phyloP scores from a whole-genome alignment of 352 stramenopile genomes.

The Pythium oligandrum region DNA sequence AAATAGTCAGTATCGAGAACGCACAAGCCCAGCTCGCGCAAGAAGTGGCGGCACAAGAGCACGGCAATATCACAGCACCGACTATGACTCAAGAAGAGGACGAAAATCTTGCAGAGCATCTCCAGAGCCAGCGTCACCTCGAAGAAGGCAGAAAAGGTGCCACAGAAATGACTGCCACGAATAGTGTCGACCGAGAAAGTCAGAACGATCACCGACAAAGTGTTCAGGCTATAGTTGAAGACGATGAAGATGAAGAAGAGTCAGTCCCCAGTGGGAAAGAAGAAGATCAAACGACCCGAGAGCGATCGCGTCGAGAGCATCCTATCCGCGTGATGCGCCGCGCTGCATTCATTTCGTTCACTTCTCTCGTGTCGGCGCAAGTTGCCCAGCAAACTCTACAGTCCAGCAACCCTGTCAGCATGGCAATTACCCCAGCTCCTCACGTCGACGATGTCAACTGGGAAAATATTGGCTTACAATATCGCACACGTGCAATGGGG shows the following conservation, averaged over 20 bases:
- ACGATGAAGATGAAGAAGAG: background rate
- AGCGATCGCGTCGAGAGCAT: slow-evolving; percentile 36
- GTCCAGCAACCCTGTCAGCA: slow-evolving; percentile 42
- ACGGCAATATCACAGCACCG: slow-evolving; percentile 10
- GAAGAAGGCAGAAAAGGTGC: no score
- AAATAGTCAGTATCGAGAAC: slow-evolving; percentile 61
- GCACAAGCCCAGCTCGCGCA: slow-evolving; percentile 43
- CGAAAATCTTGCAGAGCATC: background rate
- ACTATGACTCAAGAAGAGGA: slow-evolving; percentile 13
- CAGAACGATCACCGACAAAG: no score
- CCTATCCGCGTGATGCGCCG: slow-evolving; percentile 62
- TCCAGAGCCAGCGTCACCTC: background rate
- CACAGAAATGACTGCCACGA: no score
- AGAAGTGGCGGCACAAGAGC: slow-evolving; percentile 29
- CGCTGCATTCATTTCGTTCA: slow-evolving; percentile 75
- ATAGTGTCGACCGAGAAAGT: no score
- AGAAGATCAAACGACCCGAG: slow-evolving; percentile 44
- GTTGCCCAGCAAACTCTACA: slow-evolving; percentile 69
- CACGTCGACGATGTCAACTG: slow-evolving; percentile 70
- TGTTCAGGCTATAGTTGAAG: no score
- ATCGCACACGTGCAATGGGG: slow-evolving; percentile 42
- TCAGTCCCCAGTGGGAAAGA: slow-evolving; percentile 23
- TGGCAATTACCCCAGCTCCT: slow-evolving; percentile 49
- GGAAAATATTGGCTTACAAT: slow-evolving; percentile 62
- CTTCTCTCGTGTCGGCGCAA: slow-evolving; percentile 63